Base-by-base conservation (phyloP, 129 eudicot genomes). In the Flaveria linearis region DNA sequence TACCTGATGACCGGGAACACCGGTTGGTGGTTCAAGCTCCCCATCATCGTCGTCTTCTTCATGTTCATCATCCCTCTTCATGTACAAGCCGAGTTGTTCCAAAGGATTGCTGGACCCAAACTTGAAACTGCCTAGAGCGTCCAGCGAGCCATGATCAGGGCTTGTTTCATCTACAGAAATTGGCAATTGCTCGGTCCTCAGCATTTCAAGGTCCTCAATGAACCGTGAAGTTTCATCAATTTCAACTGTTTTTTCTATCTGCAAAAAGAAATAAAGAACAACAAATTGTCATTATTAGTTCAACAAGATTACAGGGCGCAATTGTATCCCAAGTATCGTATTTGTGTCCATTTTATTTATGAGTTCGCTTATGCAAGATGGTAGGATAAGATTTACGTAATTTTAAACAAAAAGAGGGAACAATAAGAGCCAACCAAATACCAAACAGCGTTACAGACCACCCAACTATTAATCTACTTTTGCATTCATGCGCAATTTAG, bases 171-270 rank as follows among this genome's bases (percentile, higher is more conserved):
- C 96, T 53, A 71, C 81, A 15, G 89, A 87, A 69, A 82, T 86
- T 2, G 83, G 85, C 74, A 86, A 64, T 22, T 84, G 89, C 39
- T 73, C 88, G 2, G 87, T 72, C 61, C 89, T 84, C 5, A 94
- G 82, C 97, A 91, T 85, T 58, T 91, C 98, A 60, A 94, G 72
- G 78, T 94, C 97, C 74, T 94, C 87, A 30, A 94, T 83, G 72
- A 91, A 91, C 71, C 85, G 87, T 6, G 89, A 82, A 15, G 81
- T 91, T 81, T 85, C 99, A 36, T 90, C 87, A 12, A 94, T 94
- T 26, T 94, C 99, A 71, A 91, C 97, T 0, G 98, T 92, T 79
- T 90, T 90, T 64, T 92, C 98, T 66, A 92, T 88, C 96, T 90
- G 71, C 68, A 58, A 7, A 8, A 71, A 4, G 39, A 17, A 12